Evolutionary conservation across 2,329 filamentous ascomycete genomes (phyloP).

Genomic region (Penicillium italicum): DNA sequence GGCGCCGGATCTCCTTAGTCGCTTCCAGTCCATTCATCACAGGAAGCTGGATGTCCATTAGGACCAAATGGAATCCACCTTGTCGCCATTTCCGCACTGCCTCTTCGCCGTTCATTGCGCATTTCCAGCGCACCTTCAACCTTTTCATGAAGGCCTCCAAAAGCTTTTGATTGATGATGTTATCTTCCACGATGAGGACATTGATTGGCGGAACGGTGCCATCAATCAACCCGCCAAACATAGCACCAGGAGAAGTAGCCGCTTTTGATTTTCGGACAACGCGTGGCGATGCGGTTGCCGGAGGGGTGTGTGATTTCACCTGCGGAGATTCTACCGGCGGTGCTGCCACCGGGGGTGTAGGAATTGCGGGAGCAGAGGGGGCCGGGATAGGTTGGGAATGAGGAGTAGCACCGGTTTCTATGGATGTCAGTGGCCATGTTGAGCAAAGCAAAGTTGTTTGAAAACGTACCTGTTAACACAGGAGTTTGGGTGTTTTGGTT

Average conservation of each 20-base stretch:
- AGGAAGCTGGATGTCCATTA: conserved; percentile 98
- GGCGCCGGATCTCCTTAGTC: conserved; percentile 84
- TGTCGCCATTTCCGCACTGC: conserved; percentile 89
- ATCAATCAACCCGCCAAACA: conserved; percentile 65
- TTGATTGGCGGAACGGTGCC: conserved; percentile 91
- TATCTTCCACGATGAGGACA: conserved; percentile 96
- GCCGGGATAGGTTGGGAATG: conserved; percentile 25
- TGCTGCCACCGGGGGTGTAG: conserved; percentile 32
- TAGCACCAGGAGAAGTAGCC: conserved; percentile 31
- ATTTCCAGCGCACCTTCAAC: conserved; percentile 92
- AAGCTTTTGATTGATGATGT: conserved; percentile 92
- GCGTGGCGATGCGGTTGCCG: conserved; percentile 49
- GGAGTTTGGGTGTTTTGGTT: conserved; percentile 51
- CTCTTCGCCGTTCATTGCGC: conserved; percentile 91
- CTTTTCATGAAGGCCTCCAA: conserved; percentile 94
- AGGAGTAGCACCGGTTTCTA: conserved; percentile 29
- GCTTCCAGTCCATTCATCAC: conserved; percentile 95
- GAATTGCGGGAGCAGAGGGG: conserved; percentile 27
- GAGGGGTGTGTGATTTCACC: conserved; percentile 34
- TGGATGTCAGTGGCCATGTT: conserved; percentile 7
- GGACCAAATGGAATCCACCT: conserved; percentile 89
- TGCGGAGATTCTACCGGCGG: conserved; percentile 38
- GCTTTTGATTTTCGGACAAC: conserved; percentile 35
- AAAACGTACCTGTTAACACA: conserved; percentile 39
- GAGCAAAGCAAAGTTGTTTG: conserved; percentile 1